phyloP scores from a whole-genome alignment of 2,329 filamentous ascomycete species.

The Diplodia seriata region DNA sequence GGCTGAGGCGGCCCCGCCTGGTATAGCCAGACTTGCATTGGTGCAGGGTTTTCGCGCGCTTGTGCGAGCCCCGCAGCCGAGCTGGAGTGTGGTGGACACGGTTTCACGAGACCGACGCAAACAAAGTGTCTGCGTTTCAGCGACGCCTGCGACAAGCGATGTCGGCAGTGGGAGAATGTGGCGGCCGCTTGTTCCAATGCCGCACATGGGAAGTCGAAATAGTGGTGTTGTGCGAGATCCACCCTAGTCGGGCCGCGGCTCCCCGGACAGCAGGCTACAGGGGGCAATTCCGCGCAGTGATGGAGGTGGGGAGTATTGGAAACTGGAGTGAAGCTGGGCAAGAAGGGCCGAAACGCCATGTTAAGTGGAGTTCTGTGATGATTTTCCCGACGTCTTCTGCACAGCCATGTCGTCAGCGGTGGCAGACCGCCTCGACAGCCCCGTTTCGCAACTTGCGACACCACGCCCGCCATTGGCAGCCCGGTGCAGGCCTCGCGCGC shows the following conservation, averaged over 20 bases:
- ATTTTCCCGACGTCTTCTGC: slow-evolving; percentile 23
- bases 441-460: slow-evolving; percentile 23
- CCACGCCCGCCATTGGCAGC: slow-evolving; percentile 19
- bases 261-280: slow-evolving; percentile 18
- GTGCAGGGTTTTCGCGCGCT: slow-evolving; percentile 15
- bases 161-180: slow-evolving; percentile 18
- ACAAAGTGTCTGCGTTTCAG: neutral
- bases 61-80: slow-evolving; percentile 12
- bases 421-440: slow-evolving; percentile 27
- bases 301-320: slow-evolving; percentile 24
- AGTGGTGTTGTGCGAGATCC: slow-evolving; percentile 26
- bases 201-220: slow-evolving; percentile 8
- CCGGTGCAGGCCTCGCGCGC: slow-evolving; percentile 1
- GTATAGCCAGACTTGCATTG: neutral
- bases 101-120: slow-evolving; percentile 10
- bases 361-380: slow-evolving; percentile 21
- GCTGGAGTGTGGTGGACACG: neutral
- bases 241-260: slow-evolving; percentile 24
- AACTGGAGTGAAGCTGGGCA: slow-evolving; percentile 23
- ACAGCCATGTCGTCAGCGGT: slow-evolving; percentile 28
- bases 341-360: slow-evolving; percentile 20
- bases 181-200: slow-evolving; percentile 14
- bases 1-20: neutral
- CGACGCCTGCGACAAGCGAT: slow-evolving; percentile 19
- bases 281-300: slow-evolving; percentile 1